Evolutionary conservation across 495 filamentous ascomycete species (phyloP), one percentile per base, ranked within the genome.

Genomic region (Daldinia bambusicola): DNA sequence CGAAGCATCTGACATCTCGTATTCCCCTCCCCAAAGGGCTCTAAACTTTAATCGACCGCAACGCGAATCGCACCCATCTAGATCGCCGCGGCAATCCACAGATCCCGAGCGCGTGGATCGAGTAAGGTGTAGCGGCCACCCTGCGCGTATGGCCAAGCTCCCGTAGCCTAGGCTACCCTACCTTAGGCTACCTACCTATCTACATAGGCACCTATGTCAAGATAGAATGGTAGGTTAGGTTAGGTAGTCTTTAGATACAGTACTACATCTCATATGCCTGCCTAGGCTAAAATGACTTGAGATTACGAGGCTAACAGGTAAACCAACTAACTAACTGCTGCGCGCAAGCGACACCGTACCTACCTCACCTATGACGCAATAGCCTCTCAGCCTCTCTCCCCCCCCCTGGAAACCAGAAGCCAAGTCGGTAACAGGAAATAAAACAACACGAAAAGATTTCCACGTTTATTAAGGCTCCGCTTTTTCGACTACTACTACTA

Each of bases 101-200:
- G 32, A 57, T 57, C 32, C 34, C 32, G 55, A 57, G 55, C 34
- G 8, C 13, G 22, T 36, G 20, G 55, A 41, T 40, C 34, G 32
- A 38, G 18, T 57, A 57, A 57, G 55, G 34, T 36, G 20, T 57
- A 40, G 55, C 16, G 34, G n/a, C 34, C 34, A 36, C 22, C 55
- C 55, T 36, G n/a, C 55, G 31, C 14, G 26, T 12, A 5, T 16
- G 12, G 34, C 31, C 9, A 36, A 30, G 22, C 31, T 45, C 41
- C 41, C 41, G 41, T 34, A 4, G 7, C 32, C 32, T 34, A 34
- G 32, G 18, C n/a, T n/a, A n/a, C n/a, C n/a, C n/a, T n/a, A 45
- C 41, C 14, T 14, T 45, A 45, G 7, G 7, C n/a, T 45, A 45
- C 16, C 34, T 18, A 32, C 41, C 14, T 45, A 45, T n/a, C 41